These are phyloP conservation scores for Thermothelomyces thermophilus DNA, from an alignment of 2,329 filamentous ascomycete species.

Conservation along the genomic window DNA sequence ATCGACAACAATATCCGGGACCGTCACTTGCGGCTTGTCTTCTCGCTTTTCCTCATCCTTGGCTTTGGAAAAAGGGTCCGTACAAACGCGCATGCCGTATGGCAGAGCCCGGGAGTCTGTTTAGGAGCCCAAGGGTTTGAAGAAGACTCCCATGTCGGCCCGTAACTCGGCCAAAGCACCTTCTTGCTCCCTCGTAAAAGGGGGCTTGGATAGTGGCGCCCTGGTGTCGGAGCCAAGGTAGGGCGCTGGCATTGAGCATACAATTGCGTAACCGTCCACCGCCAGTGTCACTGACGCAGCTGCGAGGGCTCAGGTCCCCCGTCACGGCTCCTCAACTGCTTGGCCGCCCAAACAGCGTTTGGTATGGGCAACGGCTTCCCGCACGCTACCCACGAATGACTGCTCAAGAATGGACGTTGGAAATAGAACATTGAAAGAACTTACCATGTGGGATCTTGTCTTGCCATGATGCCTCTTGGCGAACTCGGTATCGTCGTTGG, in stretches of 20 bases:
- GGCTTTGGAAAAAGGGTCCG: background rate
- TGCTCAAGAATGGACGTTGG: background rate
- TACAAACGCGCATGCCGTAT: background rate
- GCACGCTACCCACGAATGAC: background rate
- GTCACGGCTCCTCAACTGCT: background rate
- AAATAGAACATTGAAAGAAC: conserved; percentile 32
- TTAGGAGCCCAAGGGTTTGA: too few relatives aligned
- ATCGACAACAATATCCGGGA: conserved; percentile 6
- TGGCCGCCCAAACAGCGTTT: background rate
- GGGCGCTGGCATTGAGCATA: too few relatives aligned
- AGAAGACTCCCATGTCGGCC: background rate
- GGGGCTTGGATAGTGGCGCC: too few relatives aligned
- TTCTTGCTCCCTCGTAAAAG: too few relatives aligned
- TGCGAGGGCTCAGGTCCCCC: too few relatives aligned
- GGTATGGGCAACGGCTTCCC: background rate
- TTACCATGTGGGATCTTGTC: conserved; percentile 78
- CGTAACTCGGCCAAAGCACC: background rate
- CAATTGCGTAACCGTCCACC: too few relatives aligned
- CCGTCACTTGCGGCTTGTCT: background rate
- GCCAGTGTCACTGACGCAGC: background rate
- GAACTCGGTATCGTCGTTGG: conserved; percentile 43
- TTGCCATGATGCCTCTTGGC: conserved; percentile 71
- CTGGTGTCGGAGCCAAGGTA: too few relatives aligned
- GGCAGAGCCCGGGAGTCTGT: background rate
- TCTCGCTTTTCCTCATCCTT: background rate